Evolutionary conservation across 257 asterid species (phyloP).

Genomic region (Solanum dulcamara): DNA sequence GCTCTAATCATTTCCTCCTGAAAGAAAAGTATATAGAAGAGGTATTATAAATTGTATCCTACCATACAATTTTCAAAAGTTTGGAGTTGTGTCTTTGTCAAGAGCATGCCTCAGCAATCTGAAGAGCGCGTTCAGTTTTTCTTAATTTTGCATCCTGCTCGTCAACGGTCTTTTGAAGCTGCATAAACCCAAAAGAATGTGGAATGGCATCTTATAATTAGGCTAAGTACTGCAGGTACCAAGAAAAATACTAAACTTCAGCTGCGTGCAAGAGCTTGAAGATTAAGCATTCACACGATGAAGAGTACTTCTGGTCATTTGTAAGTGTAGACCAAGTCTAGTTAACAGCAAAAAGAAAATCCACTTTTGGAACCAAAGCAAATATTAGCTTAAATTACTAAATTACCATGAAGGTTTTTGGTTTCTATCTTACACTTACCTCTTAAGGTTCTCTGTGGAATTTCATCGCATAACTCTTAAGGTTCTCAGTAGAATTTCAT

Average conservation of each 20-base stretch:
- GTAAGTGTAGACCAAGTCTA: background rate
- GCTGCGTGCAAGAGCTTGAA: background rate
- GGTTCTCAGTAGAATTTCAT: background rate
- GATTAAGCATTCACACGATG: background rate
- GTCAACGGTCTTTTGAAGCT: slow-evolving; percentile 55
- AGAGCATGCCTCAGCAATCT: slow-evolving; percentile 67
- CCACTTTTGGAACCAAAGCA: background rate
- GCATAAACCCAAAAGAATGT: slow-evolving; percentile 6
- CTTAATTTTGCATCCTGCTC: slow-evolving; percentile 69
- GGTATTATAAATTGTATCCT: background rate
- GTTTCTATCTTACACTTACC: background rate
- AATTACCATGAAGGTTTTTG: background rate
- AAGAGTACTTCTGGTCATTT: background rate
- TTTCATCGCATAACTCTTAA: background rate
- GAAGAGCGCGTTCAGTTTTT: slow-evolving; percentile 92
- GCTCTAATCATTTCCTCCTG: slow-evolving; percentile 89
- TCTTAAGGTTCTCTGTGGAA: background rate
- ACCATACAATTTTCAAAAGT: background rate
- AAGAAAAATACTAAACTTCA: background rate
- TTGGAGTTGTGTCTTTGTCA: background rate
- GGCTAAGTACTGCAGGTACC: background rate
- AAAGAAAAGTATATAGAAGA: background rate
- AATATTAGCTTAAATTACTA: background rate
- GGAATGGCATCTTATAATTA: background rate
- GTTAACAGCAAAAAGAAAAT: background rate